Evolutionary conservation across 176 grass and related monocot species (phyloP), one percentile per base, ranked within the genome.

Genomic region (Juncus inflexus): DNA sequence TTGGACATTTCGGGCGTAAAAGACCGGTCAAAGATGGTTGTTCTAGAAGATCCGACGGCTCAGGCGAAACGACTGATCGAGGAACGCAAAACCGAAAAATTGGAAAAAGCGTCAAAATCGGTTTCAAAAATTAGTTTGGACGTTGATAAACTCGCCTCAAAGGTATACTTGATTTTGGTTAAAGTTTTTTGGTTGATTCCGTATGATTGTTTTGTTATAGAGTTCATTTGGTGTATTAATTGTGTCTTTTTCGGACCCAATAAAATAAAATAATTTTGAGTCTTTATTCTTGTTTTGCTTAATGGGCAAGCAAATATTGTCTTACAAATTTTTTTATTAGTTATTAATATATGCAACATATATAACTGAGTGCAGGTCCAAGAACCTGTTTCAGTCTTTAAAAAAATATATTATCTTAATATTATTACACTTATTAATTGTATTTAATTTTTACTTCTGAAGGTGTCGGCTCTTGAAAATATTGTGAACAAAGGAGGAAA

Each of bases 1-100:
- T 52, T 97, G 40, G 92, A 97, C 78, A 83, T 78, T 35, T 69
- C 74, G 70, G 85, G 92, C 70, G 84, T 97, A 73, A 97, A 79
- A 81, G 92, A 91, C 77, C 79, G 77, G 9, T 97, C 92, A 39
- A 97, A 89, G 82, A 61, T 97, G 77, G 59, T 89, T 12, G 19
- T 91, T 16, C 70, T 86, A 61, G 87, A 97, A 62, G 92, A 97
- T 61, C 81, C 92, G 7, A 49, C 72, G 4, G 92, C 92, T 19
- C 74, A 86, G 77, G 92, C 87, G 28, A 91, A 72, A 73, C 87
- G 92, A 4, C 82, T 91, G 3, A 65, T 97, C 70, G 80, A 97
- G 62, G 55, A 85, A 69, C 87, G 87, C 6, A 79, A 79, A 50
- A 54, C 77, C n/a, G 79, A 79, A 61, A 97, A 91, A 73, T 73